phyloP scores from a whole-genome alignment of 2,329 filamentous ascomycete species.

The Xylariaceae sp. region DNA sequence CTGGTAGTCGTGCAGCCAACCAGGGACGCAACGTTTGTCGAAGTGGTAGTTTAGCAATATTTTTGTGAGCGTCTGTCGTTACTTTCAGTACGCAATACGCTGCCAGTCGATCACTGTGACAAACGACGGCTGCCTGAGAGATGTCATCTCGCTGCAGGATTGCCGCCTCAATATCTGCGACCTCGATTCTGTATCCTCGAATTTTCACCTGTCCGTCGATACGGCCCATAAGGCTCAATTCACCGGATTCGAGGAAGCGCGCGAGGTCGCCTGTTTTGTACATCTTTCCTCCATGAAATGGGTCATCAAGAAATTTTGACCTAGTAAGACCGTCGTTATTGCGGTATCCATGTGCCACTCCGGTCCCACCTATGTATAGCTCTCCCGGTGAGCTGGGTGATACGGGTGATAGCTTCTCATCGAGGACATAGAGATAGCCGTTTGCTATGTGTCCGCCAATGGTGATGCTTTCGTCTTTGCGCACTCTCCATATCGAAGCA shows the following conservation, averaged over 20 bases:
- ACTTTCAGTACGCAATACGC: slow-evolving; percentile 27
- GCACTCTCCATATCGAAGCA: slow-evolving; percentile 26
- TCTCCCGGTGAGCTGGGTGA: slow-evolving; percentile 37
- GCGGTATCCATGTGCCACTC: slow-evolving; percentile 34
- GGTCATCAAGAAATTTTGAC: slow-evolving; percentile 22
- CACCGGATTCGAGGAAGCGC: slow-evolving; percentile 14
- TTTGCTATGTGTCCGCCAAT: slow-evolving; percentile 33
- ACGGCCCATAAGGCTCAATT: slow-evolving; percentile 23
- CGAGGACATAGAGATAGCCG: slow-evolving; percentile 40
- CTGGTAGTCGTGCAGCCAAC: slow-evolving; percentile 24
- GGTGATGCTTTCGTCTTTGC: slow-evolving; percentile 19
- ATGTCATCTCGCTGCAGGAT: slow-evolving; percentile 21
- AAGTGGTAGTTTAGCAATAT: slow-evolving; percentile 4
- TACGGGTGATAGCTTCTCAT: slow-evolving; percentile 34
- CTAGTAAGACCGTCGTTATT: slow-evolving; percentile 20
- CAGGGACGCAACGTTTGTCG: slow-evolving; percentile 22
- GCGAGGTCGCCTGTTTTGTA: slow-evolving; percentile 29
- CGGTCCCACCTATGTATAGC: slow-evolving; percentile 32
- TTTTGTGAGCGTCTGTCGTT: background rate
- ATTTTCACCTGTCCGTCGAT: slow-evolving; percentile 31
- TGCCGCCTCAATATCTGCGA: slow-evolving; percentile 30
- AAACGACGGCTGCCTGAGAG: slow-evolving; percentile 26
- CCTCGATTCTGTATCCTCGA: slow-evolving; percentile 30
- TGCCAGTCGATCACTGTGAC: slow-evolving; percentile 27
- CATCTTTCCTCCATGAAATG: slow-evolving; percentile 23